Evolutionary conservation across 306 rosid genomes (phyloP), one percentile per base, ranked within the genome.

Genomic region (Gynostemma pentaphyllum): DNA sequence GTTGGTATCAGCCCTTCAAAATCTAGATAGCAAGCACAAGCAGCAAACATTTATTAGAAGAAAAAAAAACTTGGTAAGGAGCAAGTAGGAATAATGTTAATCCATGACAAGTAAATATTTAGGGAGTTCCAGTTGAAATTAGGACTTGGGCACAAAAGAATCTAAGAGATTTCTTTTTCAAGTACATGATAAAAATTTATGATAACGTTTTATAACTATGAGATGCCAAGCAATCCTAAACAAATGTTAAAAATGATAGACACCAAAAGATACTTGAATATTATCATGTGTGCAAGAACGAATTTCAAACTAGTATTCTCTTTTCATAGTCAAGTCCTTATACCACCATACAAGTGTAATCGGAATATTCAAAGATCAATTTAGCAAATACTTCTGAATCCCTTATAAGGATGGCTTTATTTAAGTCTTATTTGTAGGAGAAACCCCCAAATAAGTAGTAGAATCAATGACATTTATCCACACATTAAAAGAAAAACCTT

Each of bases 81-180:
- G 5, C 64, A 11, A 37, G 64, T 37, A 19, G 45, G 29, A 59
- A 40, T 36, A 37, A 22, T 9, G 46, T 13, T 37, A 59, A 59
- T 59, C 64, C 29, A 59, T 59, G 45, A 45, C 64, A 36, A 59
- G 9, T 59, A 59, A 36, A 36, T 36, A n/a, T 5, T 37, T 30
- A 57, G 64, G 34, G 18, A 19, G 16, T 18, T 52, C 9, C 39
- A 28, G 61, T 28, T 29, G 13, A 18, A 40, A 0, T 22, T 28
- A 14, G 14, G 13, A 27, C 62, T 54, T 54, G 24, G 41, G 15
- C 27, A 29, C 13, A n/a, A 53, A 28, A 15, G 13, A 53, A n/a
- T 28, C 62, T 40, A 29, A 4, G 30, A 22, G 18, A 8, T n/a
- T 6, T 54, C 7, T 34, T 56, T 56, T 56, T 24, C 18, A 56